These are phyloP conservation scores for Cryptococcus wingfieldii DNA, from an alignment of 1,284 basidiomycete species.

Conservation along the genomic window DNA sequence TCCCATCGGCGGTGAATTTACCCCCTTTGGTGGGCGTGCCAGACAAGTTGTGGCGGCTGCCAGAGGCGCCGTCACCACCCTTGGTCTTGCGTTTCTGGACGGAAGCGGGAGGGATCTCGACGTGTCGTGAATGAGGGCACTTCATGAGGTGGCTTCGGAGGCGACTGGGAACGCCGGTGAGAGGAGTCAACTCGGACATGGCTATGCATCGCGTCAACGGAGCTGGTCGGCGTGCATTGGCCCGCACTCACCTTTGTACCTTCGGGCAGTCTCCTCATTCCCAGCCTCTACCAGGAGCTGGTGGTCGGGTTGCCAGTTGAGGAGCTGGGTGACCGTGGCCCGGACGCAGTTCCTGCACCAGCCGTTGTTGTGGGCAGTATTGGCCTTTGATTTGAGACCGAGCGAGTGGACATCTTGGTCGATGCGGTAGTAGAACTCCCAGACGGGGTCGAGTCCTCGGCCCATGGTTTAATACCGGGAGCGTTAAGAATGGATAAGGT, in stretches of 20 bases:
- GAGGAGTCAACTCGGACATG: neutral
- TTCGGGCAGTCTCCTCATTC: neutral
- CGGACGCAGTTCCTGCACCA: constrained; percentile 4
- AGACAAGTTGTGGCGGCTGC: neutral
- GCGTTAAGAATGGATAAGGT: neutral
- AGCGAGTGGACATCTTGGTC: neutral
- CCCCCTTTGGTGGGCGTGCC: neutral
- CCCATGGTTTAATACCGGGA: neutral
- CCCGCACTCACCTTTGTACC: constrained; percentile 1
- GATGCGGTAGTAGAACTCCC: constrained; percentile 1
- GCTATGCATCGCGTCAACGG: neutral
- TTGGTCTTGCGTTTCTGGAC: neutral
- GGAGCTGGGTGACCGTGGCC: neutral
- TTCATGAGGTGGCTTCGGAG: neutral
- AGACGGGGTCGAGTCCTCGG: constrained; percentile 2
- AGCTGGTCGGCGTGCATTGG: neutral
- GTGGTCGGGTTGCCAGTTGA: neutral
- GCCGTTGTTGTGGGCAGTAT: constrained; percentile 3
- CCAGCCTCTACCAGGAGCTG: neutral
- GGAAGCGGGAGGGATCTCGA: neutral
- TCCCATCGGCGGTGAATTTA: neutral
- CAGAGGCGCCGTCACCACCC: neutral
- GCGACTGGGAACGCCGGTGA: neutral
- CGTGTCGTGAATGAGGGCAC: neutral
- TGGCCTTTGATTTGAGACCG: constrained; percentile 1